Base-by-base conservation (phyloP, 2,329 filamentous ascomycete species). In the Periconia macrospinosa region DNA sequence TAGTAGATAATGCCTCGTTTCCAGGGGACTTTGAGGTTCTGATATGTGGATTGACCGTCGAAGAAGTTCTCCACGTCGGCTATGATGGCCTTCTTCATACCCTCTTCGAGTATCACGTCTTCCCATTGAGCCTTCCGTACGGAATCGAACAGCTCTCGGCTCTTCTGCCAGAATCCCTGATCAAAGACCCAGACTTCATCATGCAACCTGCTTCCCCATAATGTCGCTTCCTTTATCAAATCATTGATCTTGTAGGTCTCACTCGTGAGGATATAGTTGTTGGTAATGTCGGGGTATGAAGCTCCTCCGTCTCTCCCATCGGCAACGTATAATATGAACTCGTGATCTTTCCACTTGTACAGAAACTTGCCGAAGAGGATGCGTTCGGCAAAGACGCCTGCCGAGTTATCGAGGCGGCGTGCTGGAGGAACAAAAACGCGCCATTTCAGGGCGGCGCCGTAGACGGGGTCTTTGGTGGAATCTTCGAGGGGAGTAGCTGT, bases 1-100 rank as follows among this genome's bases (percentile, higher is more conserved):
- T 88, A 81, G 65, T 87, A 88, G 53, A 90, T 88, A 43, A 89
- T 74, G 0, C 86, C 86, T 45, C 86, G 76, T 78, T 90, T 90
- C 87, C 87, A 90, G 0, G 87, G 86, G 5, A 90, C 85, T 55
- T 80, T 79, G 42, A 90, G 77, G 45, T 80, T 75, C 5, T 76
- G 66, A 63, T 90, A 90, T 1, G 83, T 83, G 6, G 82, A 78
- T 30, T 79, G 75, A 0, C 78, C 79, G 47, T 83, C 77, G 66
- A 87, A 90, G 73, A 90, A 90, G 44, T 81, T 81, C 41, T 82
- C 71, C 41, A 89, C 83, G 66, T 90, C 87, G 3, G 81, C 76
- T 45, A 87, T 83, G 49, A 90, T 78, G 8, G 80, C 73, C 57
- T 82, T 79, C 75, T 90, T 90, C 82, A 87, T 87, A 10, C 75